Evolutionary conservation across 768 basidiomycete species (phyloP).

Genomic region (Podaxis mareebaensis): DNA sequence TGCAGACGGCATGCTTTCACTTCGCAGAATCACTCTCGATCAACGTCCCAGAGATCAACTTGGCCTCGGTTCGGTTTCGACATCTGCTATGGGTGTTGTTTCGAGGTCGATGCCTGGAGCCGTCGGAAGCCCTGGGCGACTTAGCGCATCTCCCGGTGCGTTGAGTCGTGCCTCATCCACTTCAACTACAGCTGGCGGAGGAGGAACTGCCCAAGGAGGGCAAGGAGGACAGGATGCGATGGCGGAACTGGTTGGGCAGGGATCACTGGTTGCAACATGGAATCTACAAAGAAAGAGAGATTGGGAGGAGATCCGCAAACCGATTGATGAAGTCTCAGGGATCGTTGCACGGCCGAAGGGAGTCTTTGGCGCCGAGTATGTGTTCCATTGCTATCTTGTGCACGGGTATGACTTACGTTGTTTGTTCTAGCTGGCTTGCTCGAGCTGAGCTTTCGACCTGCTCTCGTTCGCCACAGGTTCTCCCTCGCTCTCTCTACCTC

Average conservation of each 20-base stretch:
- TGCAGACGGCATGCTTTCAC: slow-evolving; percentile 49
- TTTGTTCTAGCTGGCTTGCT: slow-evolving; percentile 57
- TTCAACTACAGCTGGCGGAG: slow-evolving; percentile 21
- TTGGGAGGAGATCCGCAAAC: slow-evolving; percentile 53
- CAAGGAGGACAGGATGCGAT: slow-evolving; percentile 19
- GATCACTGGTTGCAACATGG: slow-evolving; percentile 63
- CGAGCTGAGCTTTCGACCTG: slow-evolving; percentile 82
- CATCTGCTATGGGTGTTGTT: slow-evolving; percentile 38
- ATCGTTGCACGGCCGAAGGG: slow-evolving; percentile 4
- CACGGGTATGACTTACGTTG: slow-evolving; percentile 16
- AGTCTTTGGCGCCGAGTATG: slow-evolving; percentile 34
- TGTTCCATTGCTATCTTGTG: slow-evolving; percentile 19
- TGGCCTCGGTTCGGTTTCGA: slow-evolving; percentile 29
- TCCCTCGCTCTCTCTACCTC: slow-evolving; percentile 79
- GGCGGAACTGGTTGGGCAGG: slow-evolving; percentile 39
- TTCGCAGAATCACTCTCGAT: slow-evolving; percentile 56
- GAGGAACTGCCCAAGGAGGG: background rate
- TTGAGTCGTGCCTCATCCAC: slow-evolving; percentile 38
- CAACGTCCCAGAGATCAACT: slow-evolving; percentile 27
- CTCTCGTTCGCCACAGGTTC: slow-evolving; percentile 54
- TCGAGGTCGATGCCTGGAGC: slow-evolving; percentile 64
- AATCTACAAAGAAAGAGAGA: slow-evolving; percentile 50
- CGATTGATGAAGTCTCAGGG: slow-evolving; percentile 17
- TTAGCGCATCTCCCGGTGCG: slow-evolving; percentile 23
- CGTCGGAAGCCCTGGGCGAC: slow-evolving; percentile 26